These are phyloP conservation scores for Nothomitra cinnamomea DNA, from an alignment of 2,329 filamentous ascomycete genomes.

Conservation along the genomic window DNA sequence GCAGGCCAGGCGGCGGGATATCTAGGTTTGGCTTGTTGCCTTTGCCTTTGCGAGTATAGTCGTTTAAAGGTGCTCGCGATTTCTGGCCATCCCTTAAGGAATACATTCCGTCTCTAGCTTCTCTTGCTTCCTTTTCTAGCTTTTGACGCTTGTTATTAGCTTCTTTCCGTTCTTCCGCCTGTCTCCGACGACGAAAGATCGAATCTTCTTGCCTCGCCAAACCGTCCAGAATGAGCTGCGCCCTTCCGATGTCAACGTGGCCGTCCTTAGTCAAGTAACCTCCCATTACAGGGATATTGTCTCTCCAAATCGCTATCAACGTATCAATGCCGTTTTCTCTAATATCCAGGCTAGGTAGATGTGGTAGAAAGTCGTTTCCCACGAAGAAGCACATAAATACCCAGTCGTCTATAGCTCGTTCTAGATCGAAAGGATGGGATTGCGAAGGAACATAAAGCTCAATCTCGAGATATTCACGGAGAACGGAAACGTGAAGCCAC, in stretches of 20 bases:
- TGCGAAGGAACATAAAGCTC: conserved; percentile 73
- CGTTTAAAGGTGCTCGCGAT: conserved; percentile 19
- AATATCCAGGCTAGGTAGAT: conserved; percentile 93
- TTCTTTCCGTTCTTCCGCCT: conserved; percentile 69
- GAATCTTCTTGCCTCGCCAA: conserved; percentile 84
- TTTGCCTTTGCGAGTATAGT: conserved; percentile 10
- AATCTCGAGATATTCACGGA: conserved; percentile 82
- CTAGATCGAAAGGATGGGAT: conserved; percentile 79
- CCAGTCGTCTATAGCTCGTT: conserved; percentile 92
- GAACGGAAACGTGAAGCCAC: conserved; percentile 84
- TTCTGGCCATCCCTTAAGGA: conserved; percentile 11
- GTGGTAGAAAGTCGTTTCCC: conserved; percentile 93
- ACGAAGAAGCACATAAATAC: conserved; percentile 99
- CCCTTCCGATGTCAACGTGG: conserved; percentile 69
- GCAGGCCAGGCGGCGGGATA: conserved; percentile 29
- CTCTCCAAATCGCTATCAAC: conserved; percentile 89
- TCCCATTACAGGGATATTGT: conserved; percentile 79
- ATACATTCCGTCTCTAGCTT: conserved; percentile 23
- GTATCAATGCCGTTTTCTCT: conserved; percentile 95
- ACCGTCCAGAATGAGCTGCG: conserved; percentile 74
- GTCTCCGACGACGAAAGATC: conserved; percentile 78
- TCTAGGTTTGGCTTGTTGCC: conserved; percentile 21
- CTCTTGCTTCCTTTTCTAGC: conserved; percentile 43
- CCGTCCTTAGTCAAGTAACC: conserved; percentile 95
- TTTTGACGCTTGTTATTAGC: conserved; percentile 65